These are phyloP conservation scores for Penicillium palitans DNA, from an alignment of 2,329 filamentous ascomycete species.

Conservation along the genomic window DNA sequence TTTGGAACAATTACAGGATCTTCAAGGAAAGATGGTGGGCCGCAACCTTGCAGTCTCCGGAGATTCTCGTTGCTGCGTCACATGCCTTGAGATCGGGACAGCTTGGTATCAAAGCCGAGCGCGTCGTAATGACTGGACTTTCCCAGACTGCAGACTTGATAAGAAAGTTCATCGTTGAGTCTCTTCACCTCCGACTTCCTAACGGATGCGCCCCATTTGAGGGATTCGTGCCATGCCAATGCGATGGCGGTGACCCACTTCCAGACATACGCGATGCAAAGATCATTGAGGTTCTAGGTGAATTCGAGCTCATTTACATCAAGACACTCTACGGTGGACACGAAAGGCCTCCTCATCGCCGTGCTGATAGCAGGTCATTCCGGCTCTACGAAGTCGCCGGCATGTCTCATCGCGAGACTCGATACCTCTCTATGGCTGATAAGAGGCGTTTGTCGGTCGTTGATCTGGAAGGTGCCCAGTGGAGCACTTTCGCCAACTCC, in stretches of 20 bases:
- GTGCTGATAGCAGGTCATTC: not conserved
- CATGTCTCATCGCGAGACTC: constrained; percentile 3
- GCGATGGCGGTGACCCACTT: not conserved
- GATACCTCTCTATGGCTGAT: constrained; percentile 1
- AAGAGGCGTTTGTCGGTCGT: not conserved
- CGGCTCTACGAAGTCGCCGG: constrained; percentile 8
- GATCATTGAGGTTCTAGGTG: constrained; percentile 1
- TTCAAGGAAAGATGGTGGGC: constrained; percentile 5
- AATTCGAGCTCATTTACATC: not conserved
- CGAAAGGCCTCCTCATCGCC: not conserved
- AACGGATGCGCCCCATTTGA: constrained; percentile 1
- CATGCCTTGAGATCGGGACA: not conserved
- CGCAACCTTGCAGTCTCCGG: not conserved
- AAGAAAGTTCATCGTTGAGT: constrained; percentile 4
- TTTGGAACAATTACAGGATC: constrained; percentile 1
- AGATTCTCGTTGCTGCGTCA: constrained; percentile 4
- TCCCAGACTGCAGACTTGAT: constrained; percentile 4
- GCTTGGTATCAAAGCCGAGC: not conserved
- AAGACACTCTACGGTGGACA: not conserved
- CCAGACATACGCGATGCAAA: not conserved
- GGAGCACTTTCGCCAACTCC: constrained; percentile 2
- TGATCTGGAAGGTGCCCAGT: not conserved
- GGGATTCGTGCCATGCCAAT: constrained; percentile 6
- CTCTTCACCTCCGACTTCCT: not conserved
- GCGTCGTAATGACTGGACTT: not conserved